Evolutionary conservation across 1,284 basidiomycete genomes (phyloP).

Genomic region (Irpex sp.): DNA sequence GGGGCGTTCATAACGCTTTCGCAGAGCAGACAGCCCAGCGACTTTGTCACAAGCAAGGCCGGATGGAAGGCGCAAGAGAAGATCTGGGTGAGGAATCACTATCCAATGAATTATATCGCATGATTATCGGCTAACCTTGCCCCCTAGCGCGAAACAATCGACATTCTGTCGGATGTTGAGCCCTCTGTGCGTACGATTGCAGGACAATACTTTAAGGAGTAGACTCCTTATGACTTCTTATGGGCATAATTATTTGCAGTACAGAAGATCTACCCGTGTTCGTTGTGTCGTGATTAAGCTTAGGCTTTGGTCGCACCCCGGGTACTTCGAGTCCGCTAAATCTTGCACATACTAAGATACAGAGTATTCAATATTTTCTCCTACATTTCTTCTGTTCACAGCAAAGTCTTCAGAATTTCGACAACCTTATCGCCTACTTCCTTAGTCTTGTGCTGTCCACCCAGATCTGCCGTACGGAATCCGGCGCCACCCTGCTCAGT

Average conservation of each 20-base stretch:
- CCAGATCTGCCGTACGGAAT: constrained; percentile 85
- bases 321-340: not conserved
- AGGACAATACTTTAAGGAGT: constrained; percentile 2
- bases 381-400: constrained; percentile 33
- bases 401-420: constrained; percentile 65
- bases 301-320: not conserved
- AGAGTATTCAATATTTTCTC: not conserved
- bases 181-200: constrained; percentile 6
- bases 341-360: constrained; percentile 9
- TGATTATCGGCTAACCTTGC: not conserved
- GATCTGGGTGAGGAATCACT: constrained; percentile 33
- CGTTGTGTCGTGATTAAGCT: no score
- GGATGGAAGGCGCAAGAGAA: constrained; percentile 37
- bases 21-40: constrained; percentile 36
- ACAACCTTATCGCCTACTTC: constrained; percentile 87
- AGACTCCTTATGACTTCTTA: no score
- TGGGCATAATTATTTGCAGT: no score
- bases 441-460: constrained; percentile 71
- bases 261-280: no score
- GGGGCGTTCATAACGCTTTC: constrained; percentile 33
- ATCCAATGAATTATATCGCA: not conserved
- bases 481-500: constrained; percentile 72
- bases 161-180: constrained; percentile 11
- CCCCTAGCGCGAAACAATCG: constrained; percentile 14
- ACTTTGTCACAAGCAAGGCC: constrained; percentile 39